Evolutionary conservation across 208 protist species (phyloP), one percentile per base, ranked within the genome.

Genomic region (Leishmania lainsoni): DNA sequence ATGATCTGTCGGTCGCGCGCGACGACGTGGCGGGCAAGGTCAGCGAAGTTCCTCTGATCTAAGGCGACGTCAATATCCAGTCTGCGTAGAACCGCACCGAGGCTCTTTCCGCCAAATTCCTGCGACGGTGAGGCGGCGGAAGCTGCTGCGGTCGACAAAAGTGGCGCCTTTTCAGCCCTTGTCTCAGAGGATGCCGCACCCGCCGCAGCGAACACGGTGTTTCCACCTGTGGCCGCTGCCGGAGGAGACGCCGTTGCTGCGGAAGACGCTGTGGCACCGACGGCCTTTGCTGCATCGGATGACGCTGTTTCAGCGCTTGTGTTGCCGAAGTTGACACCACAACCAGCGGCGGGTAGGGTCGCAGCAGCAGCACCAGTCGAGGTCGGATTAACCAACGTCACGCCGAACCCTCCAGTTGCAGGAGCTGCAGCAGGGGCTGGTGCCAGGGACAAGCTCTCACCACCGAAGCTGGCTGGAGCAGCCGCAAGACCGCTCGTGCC

Each of bases 1-100:
- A 95, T 86, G 48, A 96, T 88, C n/a, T 94, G 86, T 8, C 84
- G 81, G 68, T 96, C 93, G 49, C 91, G 91, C 29, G 89, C 70
- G 26, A 90, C 81, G 59, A 94, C 89, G 76, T 89, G 90, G n/a
- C 87, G 85, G 9, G 92, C 80, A 22, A 95, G 74, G 32, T 89
- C 86, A 2, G 74, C 74, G 83, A 95, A 96, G 61, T 94, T 83
- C 51, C 81, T 72, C 63, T 90, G 87, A 65, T 89, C 93, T 3
- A 77, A 74, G 6, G 86, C 76, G 74, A 91, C 93, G 16, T 76
- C 70, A 48, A 78, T 80, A 61, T 96, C 93, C 59, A 95, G 88
- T 56, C 85, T 84, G 0, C 81, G 82, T 29, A 94, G 78, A 45
- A 96, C 87, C 14, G 83, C 77, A 9, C 86, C 83, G 14, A 96